These are phyloP conservation scores for Rhizopogon vesiculosus DNA, from an alignment of 768 basidiomycete genomes.

Conservation along the genomic window DNA sequence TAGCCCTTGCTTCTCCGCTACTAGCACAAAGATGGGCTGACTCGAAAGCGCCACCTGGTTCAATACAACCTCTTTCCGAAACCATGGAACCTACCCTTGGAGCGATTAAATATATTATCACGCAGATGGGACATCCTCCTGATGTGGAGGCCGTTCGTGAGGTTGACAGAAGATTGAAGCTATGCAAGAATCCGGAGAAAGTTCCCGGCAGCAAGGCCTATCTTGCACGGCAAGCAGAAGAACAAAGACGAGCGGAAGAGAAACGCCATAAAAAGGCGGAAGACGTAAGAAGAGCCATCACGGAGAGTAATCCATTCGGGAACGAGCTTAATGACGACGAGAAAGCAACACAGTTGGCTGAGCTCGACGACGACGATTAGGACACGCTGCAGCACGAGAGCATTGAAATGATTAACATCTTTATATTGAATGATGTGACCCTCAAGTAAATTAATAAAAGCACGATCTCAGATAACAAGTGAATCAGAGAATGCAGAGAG, in stretches of 20 bases:
- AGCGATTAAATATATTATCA: slow-evolving; percentile 53
- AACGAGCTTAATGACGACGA: slow-evolving; percentile 39
- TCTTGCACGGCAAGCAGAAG: slow-evolving; percentile 63
- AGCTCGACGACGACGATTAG: slow-evolving; percentile 39
- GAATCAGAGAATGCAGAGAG: slow-evolving; percentile 15
- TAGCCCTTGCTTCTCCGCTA: slow-evolving; percentile 59
- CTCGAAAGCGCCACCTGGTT: slow-evolving; percentile 28
- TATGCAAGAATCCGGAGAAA: slow-evolving; percentile 96
- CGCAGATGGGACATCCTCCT: slow-evolving; percentile 53
- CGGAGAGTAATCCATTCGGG: slow-evolving; percentile 67
- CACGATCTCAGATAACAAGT: slow-evolving; percentile 17
- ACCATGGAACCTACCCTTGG: slow-evolving; percentile 28
- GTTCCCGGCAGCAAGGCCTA: slow-evolving; percentile 86
- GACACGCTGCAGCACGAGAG: not conserved
- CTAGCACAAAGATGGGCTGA: slow-evolving; percentile 59
- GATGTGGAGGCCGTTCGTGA: slow-evolving; percentile 82
- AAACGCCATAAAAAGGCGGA: slow-evolving; percentile 64
- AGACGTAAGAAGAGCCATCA: slow-evolving; percentile 37
- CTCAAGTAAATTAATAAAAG: slow-evolving; percentile 4
- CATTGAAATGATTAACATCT: slow-evolving; percentile 1
- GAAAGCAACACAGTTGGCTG: slow-evolving; percentile 21
- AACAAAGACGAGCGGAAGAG: slow-evolving; percentile 62
- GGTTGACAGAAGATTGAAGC: slow-evolving; percentile 79
- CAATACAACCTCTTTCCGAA: slow-evolving; percentile 9
- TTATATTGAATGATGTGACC: slow-evolving; percentile 15